Evolutionary conservation across 768 basidiomycete genomes (phyloP).

Genomic region (Naganishia kalamii): DNA sequence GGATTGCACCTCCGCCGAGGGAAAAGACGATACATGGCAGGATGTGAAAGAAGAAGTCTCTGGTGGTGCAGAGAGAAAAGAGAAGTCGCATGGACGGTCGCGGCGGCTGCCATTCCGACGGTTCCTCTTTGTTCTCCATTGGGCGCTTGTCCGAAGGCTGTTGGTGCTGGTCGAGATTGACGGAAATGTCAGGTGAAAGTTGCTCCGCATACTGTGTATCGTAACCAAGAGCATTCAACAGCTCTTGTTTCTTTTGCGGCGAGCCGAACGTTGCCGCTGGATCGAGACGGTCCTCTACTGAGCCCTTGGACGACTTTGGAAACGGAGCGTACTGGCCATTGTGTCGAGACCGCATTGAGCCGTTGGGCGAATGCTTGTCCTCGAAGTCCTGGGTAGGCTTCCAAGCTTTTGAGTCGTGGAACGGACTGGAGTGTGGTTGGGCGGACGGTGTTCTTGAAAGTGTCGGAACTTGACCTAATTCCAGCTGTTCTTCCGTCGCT

Average conservation of each 20-base stretch:
- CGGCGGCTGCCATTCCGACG: conserved; percentile 35
- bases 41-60: conserved; percentile 57
- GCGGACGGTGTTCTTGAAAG: neutral
- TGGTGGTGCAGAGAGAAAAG: conserved; percentile 59
- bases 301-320: neutral
- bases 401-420: conserved; percentile 19
- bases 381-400: neutral
- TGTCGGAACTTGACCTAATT: conserved; percentile 10
- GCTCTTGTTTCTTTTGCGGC: conserved; percentile 1
- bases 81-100: conserved; percentile 60
- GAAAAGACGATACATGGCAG: conserved; percentile 62
- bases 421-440: conserved; percentile 12
- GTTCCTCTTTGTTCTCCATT: neutral
- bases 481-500: conserved; percentile 18
- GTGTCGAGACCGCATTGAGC: neutral
- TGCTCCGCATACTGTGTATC: neutral
- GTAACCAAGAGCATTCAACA: conserved; percentile 9
- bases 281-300: neutral
- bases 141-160: neutral
- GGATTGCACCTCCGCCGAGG: conserved; percentile 61
- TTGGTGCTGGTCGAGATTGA: neutral
- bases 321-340: neutral
- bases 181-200: neutral
- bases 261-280: neutral
- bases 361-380: neutral